These are phyloP conservation scores for Mallotus repandus DNA, from an alignment of 441 rosid genomes.

Conservation along the genomic window DNA sequence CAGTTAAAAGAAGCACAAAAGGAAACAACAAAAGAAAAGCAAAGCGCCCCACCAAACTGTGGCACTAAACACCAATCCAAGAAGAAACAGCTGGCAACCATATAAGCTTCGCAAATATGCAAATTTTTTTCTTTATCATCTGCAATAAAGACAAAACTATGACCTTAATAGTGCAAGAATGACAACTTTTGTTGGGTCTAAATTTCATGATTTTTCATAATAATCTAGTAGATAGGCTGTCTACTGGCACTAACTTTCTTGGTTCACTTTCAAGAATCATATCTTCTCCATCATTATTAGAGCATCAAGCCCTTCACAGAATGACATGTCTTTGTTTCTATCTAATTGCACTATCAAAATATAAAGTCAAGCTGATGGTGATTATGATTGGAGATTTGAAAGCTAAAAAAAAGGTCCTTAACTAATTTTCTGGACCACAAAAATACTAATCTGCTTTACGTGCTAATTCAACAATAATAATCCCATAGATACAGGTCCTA, in stretches of 20 bases:
- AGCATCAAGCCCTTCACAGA: constrained; percentile 5
- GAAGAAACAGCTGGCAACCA: constrained; percentile 35
- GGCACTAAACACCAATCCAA: constrained; percentile 9
- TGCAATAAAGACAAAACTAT: constrained; percentile 26
- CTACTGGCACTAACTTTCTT: constrained; percentile 7
- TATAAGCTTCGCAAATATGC: neutral
- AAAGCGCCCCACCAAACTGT: constrained; percentile 16
- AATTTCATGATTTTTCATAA: constrained; percentile 11
- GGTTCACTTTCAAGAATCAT: neutral
- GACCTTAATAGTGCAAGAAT: constrained; percentile 4
- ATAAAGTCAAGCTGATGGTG: neutral
- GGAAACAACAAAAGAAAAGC: neutral
- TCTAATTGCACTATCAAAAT: neutral
- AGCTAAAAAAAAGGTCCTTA: neutral
- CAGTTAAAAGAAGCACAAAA: neutral
- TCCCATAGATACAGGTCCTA: constrained; percentile 5
- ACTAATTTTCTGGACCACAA: constrained; percentile 10
- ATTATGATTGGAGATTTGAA: constrained; percentile 8
- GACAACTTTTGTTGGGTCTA: constrained; percentile 11
- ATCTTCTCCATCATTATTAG: neutral
- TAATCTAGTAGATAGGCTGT: constrained; percentile 19
- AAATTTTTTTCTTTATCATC: neutral
- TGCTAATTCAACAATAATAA: constrained; percentile 5
- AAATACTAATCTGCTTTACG: constrained; percentile 9
- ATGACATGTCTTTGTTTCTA: neutral